Conservation (phyloP, 2,329 filamentous ascomycete species). For the Neocucurbitaria cava region DNA sequence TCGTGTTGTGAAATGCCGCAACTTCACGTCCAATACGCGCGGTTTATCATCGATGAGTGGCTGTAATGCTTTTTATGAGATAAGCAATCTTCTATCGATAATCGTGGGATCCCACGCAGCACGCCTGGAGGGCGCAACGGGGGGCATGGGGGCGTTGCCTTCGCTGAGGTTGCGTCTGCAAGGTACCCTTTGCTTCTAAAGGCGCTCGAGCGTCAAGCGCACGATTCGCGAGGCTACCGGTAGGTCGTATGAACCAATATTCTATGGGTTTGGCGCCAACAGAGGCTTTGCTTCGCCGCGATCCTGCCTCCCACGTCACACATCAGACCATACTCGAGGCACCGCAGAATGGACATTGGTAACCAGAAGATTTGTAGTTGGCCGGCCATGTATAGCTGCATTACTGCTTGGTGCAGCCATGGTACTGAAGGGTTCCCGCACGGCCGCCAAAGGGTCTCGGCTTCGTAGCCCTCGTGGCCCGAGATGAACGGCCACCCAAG, state of each 20-base stretch:
- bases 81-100: constrained; percentile 10
- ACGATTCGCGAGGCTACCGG: constrained; percentile 15
- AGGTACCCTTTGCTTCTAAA: constrained; percentile 16
- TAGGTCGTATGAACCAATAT: constrained; percentile 11
- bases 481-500: not conserved
- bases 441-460: not conserved
- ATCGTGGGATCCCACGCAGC: constrained; percentile 1
- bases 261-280: not conserved
- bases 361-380: not conserved
- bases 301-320: not conserved
- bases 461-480: not conserved
- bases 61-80: constrained; percentile 15
- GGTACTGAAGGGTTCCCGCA: not conserved
- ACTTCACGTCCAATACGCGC: not conserved
- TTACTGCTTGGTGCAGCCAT: constrained; percentile 2
- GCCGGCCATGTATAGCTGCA: not conserved
- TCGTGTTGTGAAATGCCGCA: not conserved
- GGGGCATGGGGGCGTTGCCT: constrained; percentile 10
- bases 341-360: not conserved
- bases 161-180: constrained; percentile 20
- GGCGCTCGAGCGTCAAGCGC: constrained; percentile 14
- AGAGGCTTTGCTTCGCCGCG: constrained; percentile 1
- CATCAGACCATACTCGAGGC: not conserved
- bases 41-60: constrained; percentile 2
- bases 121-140: constrained; percentile 6